Evolutionary conservation across 2,329 filamentous ascomycete species (phyloP), one percentile per base, ranked within the genome.

Genomic region (Nemania sp.): DNA sequence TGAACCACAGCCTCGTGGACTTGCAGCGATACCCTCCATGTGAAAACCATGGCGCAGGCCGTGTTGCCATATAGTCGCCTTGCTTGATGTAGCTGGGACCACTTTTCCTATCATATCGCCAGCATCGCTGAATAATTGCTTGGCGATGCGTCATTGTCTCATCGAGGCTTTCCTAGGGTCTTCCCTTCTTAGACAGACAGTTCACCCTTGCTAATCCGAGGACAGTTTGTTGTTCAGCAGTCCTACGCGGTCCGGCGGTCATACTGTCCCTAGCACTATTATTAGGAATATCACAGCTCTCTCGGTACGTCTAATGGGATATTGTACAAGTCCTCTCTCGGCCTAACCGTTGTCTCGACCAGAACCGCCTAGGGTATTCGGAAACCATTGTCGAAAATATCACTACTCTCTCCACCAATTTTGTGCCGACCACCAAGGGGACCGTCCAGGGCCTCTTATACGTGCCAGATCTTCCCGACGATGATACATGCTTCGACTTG

Each of bases 371-470:
- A 70, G 80, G 81, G 57, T 86, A 85, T 69, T 79, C 85, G 59
- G 77, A 81, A 60, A 77, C 77, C 46, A 74, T 85, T 54, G 67
- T 73, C 18, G 75, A 75, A 59, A 90, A 90, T 68, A 83, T 97
- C 53, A 90, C 88, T 46, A 96, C 91, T 0, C 80, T 97, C 13
- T 90, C 90, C 2, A 86, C 83, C 34, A 89, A 86, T 62, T 87
- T 86, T 72, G 81, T 85, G 54, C 80, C 83, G 34, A 80, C 80
- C 9, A 74, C 80, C 40, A 85, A 88, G 65, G 83, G 83, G 56
- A 79, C 85, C 55, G 86, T 95, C 37, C 84, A 86, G 65, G 94
- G 94, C 63, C 83, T 97, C 15, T 82, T 98, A 59, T 98, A 95
- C 74, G 89, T 96, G 2, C 95, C 94, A 4, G 85, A 88, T 61